Conservation (phyloP, 139 green algal genomes). For the Nannochloris sp. region DNA sequence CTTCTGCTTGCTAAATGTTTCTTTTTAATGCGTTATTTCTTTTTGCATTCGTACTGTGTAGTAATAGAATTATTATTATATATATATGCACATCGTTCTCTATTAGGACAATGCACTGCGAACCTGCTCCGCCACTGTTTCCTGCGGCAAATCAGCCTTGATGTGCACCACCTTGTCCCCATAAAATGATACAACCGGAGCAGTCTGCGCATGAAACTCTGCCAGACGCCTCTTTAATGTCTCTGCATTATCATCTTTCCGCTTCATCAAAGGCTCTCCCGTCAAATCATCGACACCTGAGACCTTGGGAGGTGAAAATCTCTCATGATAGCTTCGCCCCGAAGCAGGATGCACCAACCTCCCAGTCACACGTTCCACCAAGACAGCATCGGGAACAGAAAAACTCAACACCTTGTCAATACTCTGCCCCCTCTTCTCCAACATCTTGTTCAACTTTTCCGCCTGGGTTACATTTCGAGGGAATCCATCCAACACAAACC, state of each 20-base stretch:
- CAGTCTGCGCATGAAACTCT: slow-evolving; percentile 88
- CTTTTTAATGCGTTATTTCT: no score
- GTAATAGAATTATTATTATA: no score
- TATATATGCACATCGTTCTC: no score
- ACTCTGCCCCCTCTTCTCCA: slow-evolving; percentile 50
- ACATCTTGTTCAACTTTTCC: slow-evolving; percentile 92
- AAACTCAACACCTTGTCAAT: slow-evolving; percentile 96
- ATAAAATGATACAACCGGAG: slow-evolving; percentile 70
- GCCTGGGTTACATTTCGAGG: slow-evolving; percentile 70
- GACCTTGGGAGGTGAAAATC: slow-evolving; percentile 85
- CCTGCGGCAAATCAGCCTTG: slow-evolving; percentile 46
- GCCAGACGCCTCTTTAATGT: slow-evolving; percentile 82
- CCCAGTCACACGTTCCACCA: slow-evolving; percentile 88
- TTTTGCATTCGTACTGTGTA: no score
- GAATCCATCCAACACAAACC: slow-evolving; percentile 98
- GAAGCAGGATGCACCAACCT: slow-evolving; percentile 81
- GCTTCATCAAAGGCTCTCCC: slow-evolving; percentile 86
- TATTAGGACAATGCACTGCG: slow-evolving; percentile 27
- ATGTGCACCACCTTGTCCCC: slow-evolving; percentile 44
- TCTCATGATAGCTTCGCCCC: slow-evolving; percentile 92
- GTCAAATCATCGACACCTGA: slow-evolving; percentile 69
- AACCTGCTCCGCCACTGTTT: slow-evolving; percentile 53
- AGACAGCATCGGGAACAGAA: slow-evolving; percentile 71
- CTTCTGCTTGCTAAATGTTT: not conserved
- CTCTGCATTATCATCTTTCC: slow-evolving; percentile 98